phyloP scores from a whole-genome alignment of 495 filamentous ascomycete species.

The Haplographium delicatum region DNA sequence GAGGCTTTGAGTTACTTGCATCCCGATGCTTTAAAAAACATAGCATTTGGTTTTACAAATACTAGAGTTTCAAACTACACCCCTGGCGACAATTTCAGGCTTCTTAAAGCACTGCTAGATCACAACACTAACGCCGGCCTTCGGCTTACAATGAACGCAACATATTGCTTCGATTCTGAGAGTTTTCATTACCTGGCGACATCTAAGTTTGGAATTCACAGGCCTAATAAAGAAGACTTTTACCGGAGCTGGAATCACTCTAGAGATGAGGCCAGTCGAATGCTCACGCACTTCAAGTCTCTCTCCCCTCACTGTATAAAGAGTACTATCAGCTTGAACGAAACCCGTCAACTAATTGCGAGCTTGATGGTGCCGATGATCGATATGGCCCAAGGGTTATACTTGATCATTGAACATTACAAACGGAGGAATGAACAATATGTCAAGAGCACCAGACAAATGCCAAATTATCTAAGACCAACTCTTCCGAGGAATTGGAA shows the following conservation, averaged over 20 bases:
- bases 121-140: constrained; percentile 26
- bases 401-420: constrained; percentile 26
- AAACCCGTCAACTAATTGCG: constrained; percentile 31
- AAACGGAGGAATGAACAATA: constrained; percentile 24
- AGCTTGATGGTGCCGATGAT: constrained; percentile 36
- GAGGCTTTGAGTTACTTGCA: constrained; percentile 38
- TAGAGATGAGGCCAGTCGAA: constrained; percentile 25
- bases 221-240: constrained; percentile 32
- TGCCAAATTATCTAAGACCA: too few relatives aligned
- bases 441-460: constrained; percentile 26
- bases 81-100: constrained; percentile 36
- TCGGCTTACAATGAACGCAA: constrained; percentile 19
- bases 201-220: constrained; percentile 27
- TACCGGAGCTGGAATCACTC: constrained; percentile 35
- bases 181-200: constrained; percentile 42
- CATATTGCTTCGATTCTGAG: constrained; percentile 43
- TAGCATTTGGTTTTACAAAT: constrained; percentile 43
- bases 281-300: constrained; percentile 27
- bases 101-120: constrained; percentile 28
- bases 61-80: constrained; percentile 36
- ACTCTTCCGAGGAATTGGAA: too few relatives aligned
- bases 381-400: constrained; percentile 30
- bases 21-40: constrained; percentile 32
- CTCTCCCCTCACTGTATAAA: constrained; percentile 29
- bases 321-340: constrained; percentile 36